phyloP scores from a whole-genome alignment of 129 eudicot genomes.

The Artemisia annua region DNA sequence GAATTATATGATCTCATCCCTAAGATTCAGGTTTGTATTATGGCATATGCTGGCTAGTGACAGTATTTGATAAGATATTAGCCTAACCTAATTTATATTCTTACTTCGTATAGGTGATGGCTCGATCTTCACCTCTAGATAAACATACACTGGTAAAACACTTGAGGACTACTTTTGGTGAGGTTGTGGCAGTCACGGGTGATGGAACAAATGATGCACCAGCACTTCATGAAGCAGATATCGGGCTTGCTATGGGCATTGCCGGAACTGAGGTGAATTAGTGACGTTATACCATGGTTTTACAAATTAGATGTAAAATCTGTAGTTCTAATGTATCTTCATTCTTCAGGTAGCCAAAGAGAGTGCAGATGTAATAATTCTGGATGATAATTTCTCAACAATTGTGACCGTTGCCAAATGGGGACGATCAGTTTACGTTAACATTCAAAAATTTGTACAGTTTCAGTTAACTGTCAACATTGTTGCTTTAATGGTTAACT shows the following conservation, averaged over 20 bases:
- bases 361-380: constrained; percentile 97
- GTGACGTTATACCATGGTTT: constrained; percentile 8
- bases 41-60: not conserved
- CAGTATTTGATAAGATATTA: not conserved
- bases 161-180: constrained; percentile 83
- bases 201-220: constrained; percentile 99
- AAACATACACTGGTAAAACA: constrained; percentile 95
- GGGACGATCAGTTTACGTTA: constrained; percentile 90
- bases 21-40: constrained; percentile 67
- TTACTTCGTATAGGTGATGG: constrained; percentile 68
- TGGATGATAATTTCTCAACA: constrained; percentile 97
- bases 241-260: constrained; percentile 99
- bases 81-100: not conserved
- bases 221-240: constrained; percentile 99
- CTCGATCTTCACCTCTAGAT: constrained; percentile 96
- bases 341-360: constrained; percentile 87
- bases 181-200: constrained; percentile 99
- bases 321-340: not conserved
- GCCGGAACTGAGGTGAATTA: constrained; percentile 94
- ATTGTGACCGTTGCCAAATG: constrained; percentile 93
- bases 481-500: constrained; percentile 87
- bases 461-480: constrained; percentile 94
- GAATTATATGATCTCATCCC: constrained; percentile 76
- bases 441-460: constrained; percentile 96
- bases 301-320: not conserved